These are phyloP conservation scores for Astraeus odoratus DNA, from an alignment of 768 basidiomycete species.

Conservation along the genomic window DNA sequence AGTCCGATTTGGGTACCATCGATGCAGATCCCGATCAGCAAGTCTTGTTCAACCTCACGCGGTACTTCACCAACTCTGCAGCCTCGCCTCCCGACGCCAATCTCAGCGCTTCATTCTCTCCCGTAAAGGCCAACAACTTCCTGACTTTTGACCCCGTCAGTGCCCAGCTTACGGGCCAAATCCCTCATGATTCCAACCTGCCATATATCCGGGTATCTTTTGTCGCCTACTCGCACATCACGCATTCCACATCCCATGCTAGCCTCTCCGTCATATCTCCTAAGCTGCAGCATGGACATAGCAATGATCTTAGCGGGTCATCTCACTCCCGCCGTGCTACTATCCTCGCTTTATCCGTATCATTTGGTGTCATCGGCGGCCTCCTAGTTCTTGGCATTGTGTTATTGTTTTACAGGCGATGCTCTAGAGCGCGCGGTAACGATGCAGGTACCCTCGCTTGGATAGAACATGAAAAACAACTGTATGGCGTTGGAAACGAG, in stretches of 20 bases:
- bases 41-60: slow-evolving; percentile 47
- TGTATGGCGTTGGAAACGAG: slow-evolving; percentile 65
- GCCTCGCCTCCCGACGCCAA: slow-evolving; percentile 39
- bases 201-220: slow-evolving; percentile 48
- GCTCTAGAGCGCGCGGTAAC: slow-evolving; percentile 53
- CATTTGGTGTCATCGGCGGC: slow-evolving; percentile 60
- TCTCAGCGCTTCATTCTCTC: slow-evolving; percentile 50
- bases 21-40: slow-evolving; percentile 43
- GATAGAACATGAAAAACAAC: slow-evolving; percentile 59
- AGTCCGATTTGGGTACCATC: slow-evolving; percentile 49
- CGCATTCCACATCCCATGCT: slow-evolving; percentile 68
- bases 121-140: slow-evolving; percentile 40
- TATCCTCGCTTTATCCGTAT: slow-evolving; percentile 51
- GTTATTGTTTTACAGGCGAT: slow-evolving; percentile 51
- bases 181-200: slow-evolving; percentile 41
- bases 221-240: slow-evolving; percentile 58
- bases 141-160: slow-evolving; percentile 43
- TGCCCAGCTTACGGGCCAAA: slow-evolving; percentile 45
- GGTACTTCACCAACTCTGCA: slow-evolving; percentile 47
- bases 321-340: slow-evolving; percentile 39
- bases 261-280: slow-evolving; percentile 44
- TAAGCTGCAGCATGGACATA: slow-evolving; percentile 32
- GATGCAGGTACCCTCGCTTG: no score
- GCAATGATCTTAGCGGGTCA: slow-evolving; percentile 28
- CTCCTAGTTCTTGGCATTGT: slow-evolving; percentile 46